A percentile compares a stretch with the other conserved stretches of the same genome.
Evolutionary conservation across 1,139 yeast species (phyloP).

Genomic region (Geotrichum reessii): DNA sequence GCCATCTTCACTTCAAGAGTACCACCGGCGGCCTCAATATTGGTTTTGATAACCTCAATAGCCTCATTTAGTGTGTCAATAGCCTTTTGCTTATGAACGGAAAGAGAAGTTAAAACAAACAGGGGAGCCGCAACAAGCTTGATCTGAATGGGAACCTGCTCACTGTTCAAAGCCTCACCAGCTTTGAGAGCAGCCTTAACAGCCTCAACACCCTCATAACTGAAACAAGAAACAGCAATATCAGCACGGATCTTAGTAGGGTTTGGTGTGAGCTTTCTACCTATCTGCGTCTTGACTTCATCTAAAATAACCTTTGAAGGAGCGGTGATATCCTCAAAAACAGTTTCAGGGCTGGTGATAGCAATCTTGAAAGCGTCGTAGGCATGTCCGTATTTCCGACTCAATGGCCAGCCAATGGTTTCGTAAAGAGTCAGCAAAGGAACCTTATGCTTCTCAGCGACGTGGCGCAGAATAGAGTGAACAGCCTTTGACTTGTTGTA

Average conservation of each 20-base stretch:
- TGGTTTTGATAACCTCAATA: constrained; percentile 63
- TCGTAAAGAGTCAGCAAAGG: constrained; percentile 81
- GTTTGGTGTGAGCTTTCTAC: constrained; percentile 94
- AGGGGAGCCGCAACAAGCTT: constrained; percentile 97
- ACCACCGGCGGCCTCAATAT: constrained; percentile 74
- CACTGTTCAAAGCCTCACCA: constrained; percentile 81
- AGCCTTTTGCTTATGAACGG: constrained; percentile 87
- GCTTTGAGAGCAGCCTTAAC: constrained; percentile 81
- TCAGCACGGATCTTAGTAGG: constrained; percentile 97
- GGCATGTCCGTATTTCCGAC: constrained; percentile 93
- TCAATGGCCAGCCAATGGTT: constrained; percentile 95
- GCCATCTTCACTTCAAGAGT: constrained; percentile 91
- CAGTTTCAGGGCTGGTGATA: constrained; percentile 77
- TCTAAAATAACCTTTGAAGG: constrained; percentile 69
- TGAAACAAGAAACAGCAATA: constrained; percentile 93
- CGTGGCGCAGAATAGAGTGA: constrained; percentile 93
- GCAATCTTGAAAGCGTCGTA: constrained; percentile 96
- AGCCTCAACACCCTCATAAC: constrained; percentile 97
- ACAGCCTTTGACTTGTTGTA: constrained; percentile 96
- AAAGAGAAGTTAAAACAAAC: constrained; percentile 88
- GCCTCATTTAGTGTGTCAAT: constrained; percentile 72
- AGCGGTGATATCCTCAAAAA: constrained; percentile 74
- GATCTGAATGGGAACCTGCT: constrained; percentile 77
- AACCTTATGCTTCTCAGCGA: constrained; percentile 88
- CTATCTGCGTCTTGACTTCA: constrained; percentile 78